Percentiles rank a stretch among this genome's conserved stretches.
These are phyloP conservation scores for Pseudogymnoascus sp. DNA, from an alignment of 2,329 filamentous ascomycete species.

Conservation along the genomic window DNA sequence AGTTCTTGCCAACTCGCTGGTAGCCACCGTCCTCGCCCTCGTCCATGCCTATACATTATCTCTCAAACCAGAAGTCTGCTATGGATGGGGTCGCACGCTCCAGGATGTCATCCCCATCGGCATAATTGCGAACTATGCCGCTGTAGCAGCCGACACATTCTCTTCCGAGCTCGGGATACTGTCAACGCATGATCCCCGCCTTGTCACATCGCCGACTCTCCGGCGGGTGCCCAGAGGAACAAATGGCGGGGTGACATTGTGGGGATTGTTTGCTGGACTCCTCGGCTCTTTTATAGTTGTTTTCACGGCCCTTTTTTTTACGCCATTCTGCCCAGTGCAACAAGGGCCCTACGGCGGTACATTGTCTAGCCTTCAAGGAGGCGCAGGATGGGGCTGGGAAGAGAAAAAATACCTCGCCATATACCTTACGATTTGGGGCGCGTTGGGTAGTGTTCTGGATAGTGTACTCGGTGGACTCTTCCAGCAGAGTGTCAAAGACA, in stretches of 20 bases:
- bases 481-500: conserved; percentile 80
- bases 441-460: conserved; percentile 75
- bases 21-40: conserved; percentile 59
- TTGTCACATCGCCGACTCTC: conserved; percentile 74
- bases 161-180: conserved; percentile 93
- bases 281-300: conserved; percentile 65
- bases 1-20: conserved; percentile 79
- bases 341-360: neutral
- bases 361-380: conserved; percentile 31
- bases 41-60: conserved; percentile 53
- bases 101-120: conserved; percentile 44
- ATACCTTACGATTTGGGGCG: conserved; percentile 62
- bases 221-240: conserved; percentile 81
- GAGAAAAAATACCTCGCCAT: conserved; percentile 41
- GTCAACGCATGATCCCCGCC: conserved; percentile 63
- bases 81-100: conserved; percentile 53
- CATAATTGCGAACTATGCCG: conserved; percentile 77
- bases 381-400: conserved; percentile 46
- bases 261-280: conserved; percentile 66
- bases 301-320: conserved; percentile 52
- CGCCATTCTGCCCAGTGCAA: conserved; percentile 54
- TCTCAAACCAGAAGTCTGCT: conserved; percentile 37
- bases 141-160: conserved; percentile 87
- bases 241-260: conserved; percentile 79
- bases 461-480: conserved; percentile 78